Evolutionary conservation across 2,329 filamentous ascomycete genomes (phyloP), one percentile per base, ranked within the genome.

Genomic region (Pestalotiopsis sp.): DNA sequence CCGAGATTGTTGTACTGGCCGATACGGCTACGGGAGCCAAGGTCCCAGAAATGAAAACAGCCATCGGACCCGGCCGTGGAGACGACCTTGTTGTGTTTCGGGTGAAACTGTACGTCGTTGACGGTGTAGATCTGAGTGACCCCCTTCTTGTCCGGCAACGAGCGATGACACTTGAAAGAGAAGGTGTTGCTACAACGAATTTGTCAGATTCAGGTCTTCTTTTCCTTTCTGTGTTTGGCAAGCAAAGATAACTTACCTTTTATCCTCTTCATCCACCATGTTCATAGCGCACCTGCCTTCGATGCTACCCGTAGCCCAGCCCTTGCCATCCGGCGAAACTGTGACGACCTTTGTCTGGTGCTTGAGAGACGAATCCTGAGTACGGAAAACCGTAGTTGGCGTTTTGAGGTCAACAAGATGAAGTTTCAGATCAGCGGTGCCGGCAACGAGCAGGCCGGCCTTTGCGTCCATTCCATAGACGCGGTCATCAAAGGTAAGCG

Each of bases 41-140:
- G 83, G 71, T 93, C 90, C 87, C 87, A 89, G 79, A 88, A 86
- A 75, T 82, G 78, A 75, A 76, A 78, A 4, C 70, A 72, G 58
- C 79, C 78, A 71, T 81, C 79, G n/a, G 75, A 74, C 9, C 79
- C 79, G n/a, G 72, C 78, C 2, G 80, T 80, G 65, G 66, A 81
- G 73, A 9, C 73, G 70, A 25, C 70, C 64, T 7, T 67, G 67
- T 64, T 72, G 59, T 12, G 61, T 36, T 1, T 36, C 1, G 79
- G 79, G 66, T 78, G 76, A 68, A 76, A 79, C 57, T 66, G 68
- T 23, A 80, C 69, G 64, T 74, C 74, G 72, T 80, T 80, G 72
- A 80, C 74, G 66, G 75, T 56, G 69, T 72, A 81, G 63, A 81
- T 71, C 62, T 78, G 72, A 69, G 73, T 73, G 1, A 68, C 56